Evolutionary conservation across 352 stramenopile species (phyloP).

Genomic region (Pythium vanterpoolii): DNA sequence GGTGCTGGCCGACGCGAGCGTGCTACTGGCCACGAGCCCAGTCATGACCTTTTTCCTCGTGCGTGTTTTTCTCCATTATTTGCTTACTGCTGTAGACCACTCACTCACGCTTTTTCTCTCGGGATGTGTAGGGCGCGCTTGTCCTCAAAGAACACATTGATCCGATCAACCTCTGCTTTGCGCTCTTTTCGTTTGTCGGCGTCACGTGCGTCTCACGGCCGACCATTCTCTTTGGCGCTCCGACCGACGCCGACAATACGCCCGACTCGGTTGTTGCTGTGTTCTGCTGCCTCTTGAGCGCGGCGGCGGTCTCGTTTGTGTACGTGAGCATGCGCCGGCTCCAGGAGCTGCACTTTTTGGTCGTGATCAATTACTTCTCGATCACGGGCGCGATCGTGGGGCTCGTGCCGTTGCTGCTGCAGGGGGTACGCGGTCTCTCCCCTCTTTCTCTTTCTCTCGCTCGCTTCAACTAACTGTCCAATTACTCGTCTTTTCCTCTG

Average conservation of each 20-base stretch:
- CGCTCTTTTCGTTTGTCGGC: slow-evolving; percentile 38
- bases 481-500: not conserved
- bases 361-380: slow-evolving; percentile 55
- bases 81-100: not conserved
- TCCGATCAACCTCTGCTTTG: slow-evolving; percentile 28
- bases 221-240: slow-evolving; percentile 40
- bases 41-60: slow-evolving; percentile 63
- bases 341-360: slow-evolving; percentile 44
- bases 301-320: slow-evolving; percentile 21
- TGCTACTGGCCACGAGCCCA: slow-evolving; percentile 60
- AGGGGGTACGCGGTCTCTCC: not conserved
- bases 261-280: slow-evolving; percentile 32
- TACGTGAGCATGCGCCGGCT: slow-evolving; percentile 43
- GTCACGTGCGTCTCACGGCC: slow-evolving; percentile 45
- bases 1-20: slow-evolving; percentile 57
- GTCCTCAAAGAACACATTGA: slow-evolving; percentile 47
- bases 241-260: slow-evolving; percentile 16
- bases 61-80: not conserved
- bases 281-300: slow-evolving; percentile 27
- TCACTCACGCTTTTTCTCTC: too few relatives aligned
- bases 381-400: slow-evolving; percentile 22
- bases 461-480: not conserved
- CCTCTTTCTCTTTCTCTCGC: not conserved
- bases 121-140: slow-evolving; percentile 26
- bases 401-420: not conserved